phyloP scores from a whole-genome alignment of 2,329 filamentous ascomycete species.

The Calonectria leucothoes region DNA sequence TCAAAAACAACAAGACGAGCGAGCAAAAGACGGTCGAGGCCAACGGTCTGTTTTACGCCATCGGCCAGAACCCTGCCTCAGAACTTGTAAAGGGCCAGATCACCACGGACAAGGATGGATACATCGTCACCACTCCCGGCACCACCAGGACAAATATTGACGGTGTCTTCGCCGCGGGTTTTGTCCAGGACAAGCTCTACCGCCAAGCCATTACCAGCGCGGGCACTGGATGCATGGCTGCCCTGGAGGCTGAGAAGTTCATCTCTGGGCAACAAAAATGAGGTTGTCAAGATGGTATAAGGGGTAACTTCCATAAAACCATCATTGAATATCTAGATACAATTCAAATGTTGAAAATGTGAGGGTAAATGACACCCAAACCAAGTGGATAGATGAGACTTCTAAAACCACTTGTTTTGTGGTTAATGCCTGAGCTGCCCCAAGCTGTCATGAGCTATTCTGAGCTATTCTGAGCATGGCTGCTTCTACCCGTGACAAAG shows the following conservation, averaged over 20 bases:
- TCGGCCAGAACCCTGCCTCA: slow-evolving; percentile 96
- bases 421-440: no score
- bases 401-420: no score
- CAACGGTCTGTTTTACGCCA: slow-evolving; percentile 95
- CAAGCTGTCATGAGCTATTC: no score
- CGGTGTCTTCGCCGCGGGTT: slow-evolving; percentile 95
- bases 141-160: slow-evolving; percentile 88
- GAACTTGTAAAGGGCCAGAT: slow-evolving; percentile 90
- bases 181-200: slow-evolving; percentile 99
- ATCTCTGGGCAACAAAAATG: slow-evolving; percentile 81
- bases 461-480: no score
- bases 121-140: slow-evolving; percentile 89
- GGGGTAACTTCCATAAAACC: no score
- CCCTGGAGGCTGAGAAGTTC: slow-evolving; percentile 95
- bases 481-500: no score
- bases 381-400: no score
- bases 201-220: slow-evolving; percentile 98
- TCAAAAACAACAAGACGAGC: slow-evolving; percentile 83
- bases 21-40: slow-evolving; percentile 86
- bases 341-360: no score
- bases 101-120: slow-evolving; percentile 88
- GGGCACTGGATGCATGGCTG: slow-evolving; percentile 95
- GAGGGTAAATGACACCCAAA: no score
- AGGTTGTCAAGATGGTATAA: no score
- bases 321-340: no score